Evolutionary conservation across 306 rosid species (phyloP), one percentile per base, ranked within the genome.

Genomic region (Prunus dulcis): DNA sequence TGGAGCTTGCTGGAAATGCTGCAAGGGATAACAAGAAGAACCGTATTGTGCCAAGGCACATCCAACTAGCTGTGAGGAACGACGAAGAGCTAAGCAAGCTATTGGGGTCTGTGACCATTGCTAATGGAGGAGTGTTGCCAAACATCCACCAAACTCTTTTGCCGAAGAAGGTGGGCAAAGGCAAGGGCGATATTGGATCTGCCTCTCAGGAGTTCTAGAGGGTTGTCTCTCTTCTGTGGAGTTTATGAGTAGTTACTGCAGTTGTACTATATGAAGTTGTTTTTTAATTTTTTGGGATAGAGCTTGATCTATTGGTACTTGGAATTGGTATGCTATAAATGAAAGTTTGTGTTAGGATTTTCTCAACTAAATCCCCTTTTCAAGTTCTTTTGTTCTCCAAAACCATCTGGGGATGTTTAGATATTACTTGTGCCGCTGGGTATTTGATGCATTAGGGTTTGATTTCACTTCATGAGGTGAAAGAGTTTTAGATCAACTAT

Each of bases 11-110:
- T 32, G 98, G 98, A 0, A 93, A 91, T 13, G 98, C 98, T 5
- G 98, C 98, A 0, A 89, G 97, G 52, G 98, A 93, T n/a, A 91
- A 91, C 87, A 90, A 90, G 93, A 93, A 91, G 89, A 93, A 89
- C 1, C 87, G 98, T 0, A 93, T 93, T 70, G 97, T 91, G 9
- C 97, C 98, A 0, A 91, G 98, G 78, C 98, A 93, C 27, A 93
- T 93, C 72, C 98, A 93, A 18, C 95, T 93, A 22, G 98, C 97
- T 0, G 98, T 93, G 73, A 85, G 97, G 83, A 93, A 93, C 1
- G 98, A 93, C 5, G 98, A 93, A 57, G 98, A 93, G 65, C 77
- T 93, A 1, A 89, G 97, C 84, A 89, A 93, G 85, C 91, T 93
- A 17, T 72, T 93, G 83, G 96, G 96, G 9, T 57, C 93, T 3